Percentiles rank a stretch among this genome's conserved stretches.
phyloP scores from a whole-genome alignment of 352 stramenopile species.

The Phytophthora europaea region DNA sequence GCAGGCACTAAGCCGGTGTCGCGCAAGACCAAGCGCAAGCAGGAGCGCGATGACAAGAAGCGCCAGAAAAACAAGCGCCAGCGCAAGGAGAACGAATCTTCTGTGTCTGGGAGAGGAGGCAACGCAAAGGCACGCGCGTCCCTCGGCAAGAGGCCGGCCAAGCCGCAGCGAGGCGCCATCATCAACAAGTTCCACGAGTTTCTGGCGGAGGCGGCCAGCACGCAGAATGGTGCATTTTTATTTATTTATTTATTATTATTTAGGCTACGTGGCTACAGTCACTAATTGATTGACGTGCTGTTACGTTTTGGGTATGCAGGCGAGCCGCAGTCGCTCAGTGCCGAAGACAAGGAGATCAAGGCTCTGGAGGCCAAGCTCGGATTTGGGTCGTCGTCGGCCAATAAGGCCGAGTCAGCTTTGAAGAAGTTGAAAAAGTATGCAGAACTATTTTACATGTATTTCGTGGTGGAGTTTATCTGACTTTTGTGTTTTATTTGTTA shows the following conservation, averaged over 20 bases:
- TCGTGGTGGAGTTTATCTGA: conserved; percentile 11
- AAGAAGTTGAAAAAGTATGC: conserved; percentile 80
- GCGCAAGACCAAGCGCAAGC: conserved; percentile 86
- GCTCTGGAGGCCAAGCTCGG: conserved; percentile 80
- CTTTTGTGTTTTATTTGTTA: conserved; percentile 32
- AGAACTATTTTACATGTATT: background rate
- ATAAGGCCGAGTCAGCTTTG: conserved; percentile 56
- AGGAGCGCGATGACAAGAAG: conserved; percentile 84
- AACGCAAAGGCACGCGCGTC: conserved; percentile 5
- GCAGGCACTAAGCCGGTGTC: conserved; percentile 38
- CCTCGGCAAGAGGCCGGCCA: conserved; percentile 17
- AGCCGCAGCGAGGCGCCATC: conserved; percentile 36
- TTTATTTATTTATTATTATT: background rate
- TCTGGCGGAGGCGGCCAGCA: conserved; percentile 67
- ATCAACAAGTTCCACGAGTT: conserved; percentile 88
- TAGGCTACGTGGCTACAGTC: background rate
- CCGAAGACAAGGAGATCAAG: conserved; percentile 76
- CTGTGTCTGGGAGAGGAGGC: conserved; percentile 9
- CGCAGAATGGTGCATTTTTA: conserved; percentile 3
- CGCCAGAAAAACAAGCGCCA: conserved; percentile 70
- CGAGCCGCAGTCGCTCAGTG: conserved; percentile 37
- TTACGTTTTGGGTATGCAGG: conserved; percentile 7
- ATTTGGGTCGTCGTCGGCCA: conserved; percentile 38
- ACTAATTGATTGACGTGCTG: background rate
- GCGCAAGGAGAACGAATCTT: conserved; percentile 36